Evolutionary conservation across 495 filamentous ascomycete genomes (phyloP), one percentile per base, ranked within the genome.

Genomic region (Pyrenopolyporus hunteri): DNA sequence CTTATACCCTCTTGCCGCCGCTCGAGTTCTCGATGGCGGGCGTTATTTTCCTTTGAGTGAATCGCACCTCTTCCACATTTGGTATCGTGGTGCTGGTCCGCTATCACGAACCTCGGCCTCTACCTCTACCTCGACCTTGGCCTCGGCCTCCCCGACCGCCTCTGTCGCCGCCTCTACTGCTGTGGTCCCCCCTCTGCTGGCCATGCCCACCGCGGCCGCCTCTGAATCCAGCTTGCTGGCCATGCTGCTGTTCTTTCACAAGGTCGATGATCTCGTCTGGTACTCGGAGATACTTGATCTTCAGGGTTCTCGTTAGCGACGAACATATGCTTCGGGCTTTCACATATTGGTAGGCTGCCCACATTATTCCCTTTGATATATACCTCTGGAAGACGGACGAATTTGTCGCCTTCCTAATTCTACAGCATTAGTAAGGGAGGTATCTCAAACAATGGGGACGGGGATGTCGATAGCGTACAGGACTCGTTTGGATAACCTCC

Each of bases 261-360:
- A 92, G 71, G 49, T 97, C 94, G 73, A 98, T 86, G 56, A 98
- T 94, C 70, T 97, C 92, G 72, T 98, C 93, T 40, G 92, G 90
- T 2, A 98, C 91, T 46, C 92, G 89, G 29, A 98, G 85, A 76
- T 96, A 98, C 83, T 98, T 98, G 80, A 98, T 98, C 94, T 98
- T 66, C 45, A 26, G 16, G 22, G 10, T 14, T 10, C 6, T 7
- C n/a, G 33, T 59, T 42, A 23, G 55, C 42, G 17, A 54, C 22
- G 20, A 16, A 4, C 9, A 6, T 22, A 37, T 32, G n/a, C 26
- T 19, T 23, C 37, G 0, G 11, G 7, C 1, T 22, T 17, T 31
- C 1, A 16, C 16, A 4, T 40, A n/a, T n/a, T 45, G 20, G 1
- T 16, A 3, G 0, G 5, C 17, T 16, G 31, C 85, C 46, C 78